These are phyloP conservation scores for Warburgia ugandensis DNA, from an alignment of 164 flowering plant genomes.

Conservation along the genomic window DNA sequence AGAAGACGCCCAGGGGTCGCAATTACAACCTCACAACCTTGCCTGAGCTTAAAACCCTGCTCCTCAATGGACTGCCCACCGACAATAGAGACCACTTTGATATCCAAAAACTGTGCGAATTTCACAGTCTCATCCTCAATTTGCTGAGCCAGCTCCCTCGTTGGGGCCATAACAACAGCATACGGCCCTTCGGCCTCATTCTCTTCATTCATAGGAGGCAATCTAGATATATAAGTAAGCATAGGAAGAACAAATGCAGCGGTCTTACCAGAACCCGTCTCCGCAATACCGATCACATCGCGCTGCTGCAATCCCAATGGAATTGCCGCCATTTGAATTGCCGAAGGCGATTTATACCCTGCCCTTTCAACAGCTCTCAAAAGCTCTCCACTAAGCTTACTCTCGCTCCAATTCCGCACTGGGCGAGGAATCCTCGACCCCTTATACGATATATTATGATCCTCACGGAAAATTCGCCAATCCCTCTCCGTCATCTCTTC, in stretches of 20 bases:
- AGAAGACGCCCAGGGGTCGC: slow-evolving; percentile 86
- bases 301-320: slow-evolving; percentile 83
- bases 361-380: slow-evolving; percentile 72
- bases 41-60: slow-evolving; percentile 74
- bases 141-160: slow-evolving; percentile 88
- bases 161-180: slow-evolving; percentile 94
- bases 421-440: slow-evolving; percentile 84
- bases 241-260: slow-evolving; percentile 94
- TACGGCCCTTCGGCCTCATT: slow-evolving; percentile 89
- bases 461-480: slow-evolving; percentile 88
- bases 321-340: slow-evolving; percentile 93
- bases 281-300: slow-evolving; percentile 88
- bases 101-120: slow-evolving; percentile 74
- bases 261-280: slow-evolving; percentile 94
- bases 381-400: slow-evolving; percentile 52
- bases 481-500: slow-evolving; percentile 92
- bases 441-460: slow-evolving; percentile 76
- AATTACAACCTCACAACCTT: slow-evolving; percentile 84
- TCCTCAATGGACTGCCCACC: slow-evolving; percentile 93
- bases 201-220: slow-evolving; percentile 75
- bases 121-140: slow-evolving; percentile 88
- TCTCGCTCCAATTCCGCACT: slow-evolving; percentile 77
- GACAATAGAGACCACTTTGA: slow-evolving; percentile 76
- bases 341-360: slow-evolving; percentile 77
- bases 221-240: slow-evolving; percentile 65